Percentiles rank a stretch among this genome's conserved stretches.
phyloP scores from a whole-genome alignment of 2,329 filamentous ascomycete species.

The Fusarium sp. region DNA sequence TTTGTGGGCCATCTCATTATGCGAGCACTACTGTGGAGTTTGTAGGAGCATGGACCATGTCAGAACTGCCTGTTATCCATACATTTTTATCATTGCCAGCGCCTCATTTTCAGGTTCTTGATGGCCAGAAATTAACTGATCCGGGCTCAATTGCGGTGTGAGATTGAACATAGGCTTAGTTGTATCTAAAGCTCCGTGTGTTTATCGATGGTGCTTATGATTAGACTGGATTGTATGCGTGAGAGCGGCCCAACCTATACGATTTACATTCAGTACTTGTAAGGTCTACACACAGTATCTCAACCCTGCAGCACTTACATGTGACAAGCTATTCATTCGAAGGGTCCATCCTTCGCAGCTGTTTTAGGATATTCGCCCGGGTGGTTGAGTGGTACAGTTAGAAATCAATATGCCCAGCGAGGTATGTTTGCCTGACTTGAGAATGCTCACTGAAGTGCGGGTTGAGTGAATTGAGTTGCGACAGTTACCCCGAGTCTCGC shows the following conservation, averaged over 20 bases:
- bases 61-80: slow-evolving; percentile 15
- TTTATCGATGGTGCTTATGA: not conserved
- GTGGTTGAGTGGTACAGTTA: not conserved
- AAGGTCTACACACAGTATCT: not conserved
- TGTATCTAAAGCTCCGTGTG: not conserved
- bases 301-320: not conserved
- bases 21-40: slow-evolving; percentile 25
- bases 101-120: slow-evolving; percentile 26
- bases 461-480: too few relatives aligned
- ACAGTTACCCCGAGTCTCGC: not conserved
- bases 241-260: not conserved
- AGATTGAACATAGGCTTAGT: not conserved
- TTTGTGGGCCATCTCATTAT: slow-evolving; percentile 26
- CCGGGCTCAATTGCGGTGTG: not conserved
- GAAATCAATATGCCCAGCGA: not conserved
- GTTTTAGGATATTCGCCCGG: not conserved
- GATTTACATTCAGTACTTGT: not conserved
- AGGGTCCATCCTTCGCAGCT: not conserved
- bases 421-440: not conserved
- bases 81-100: slow-evolving; percentile 14
- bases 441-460: not conserved
- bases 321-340: not conserved
- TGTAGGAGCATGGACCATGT: slow-evolving; percentile 20
- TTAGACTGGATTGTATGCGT: not conserved
- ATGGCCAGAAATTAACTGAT: slow-evolving; percentile 3